A percentile compares a stretch with the other conserved stretches of the same genome.
Evolutionary conservation across 1,284 basidiomycete species (phyloP).

Genomic region (Ceratobasidium sp.): DNA sequence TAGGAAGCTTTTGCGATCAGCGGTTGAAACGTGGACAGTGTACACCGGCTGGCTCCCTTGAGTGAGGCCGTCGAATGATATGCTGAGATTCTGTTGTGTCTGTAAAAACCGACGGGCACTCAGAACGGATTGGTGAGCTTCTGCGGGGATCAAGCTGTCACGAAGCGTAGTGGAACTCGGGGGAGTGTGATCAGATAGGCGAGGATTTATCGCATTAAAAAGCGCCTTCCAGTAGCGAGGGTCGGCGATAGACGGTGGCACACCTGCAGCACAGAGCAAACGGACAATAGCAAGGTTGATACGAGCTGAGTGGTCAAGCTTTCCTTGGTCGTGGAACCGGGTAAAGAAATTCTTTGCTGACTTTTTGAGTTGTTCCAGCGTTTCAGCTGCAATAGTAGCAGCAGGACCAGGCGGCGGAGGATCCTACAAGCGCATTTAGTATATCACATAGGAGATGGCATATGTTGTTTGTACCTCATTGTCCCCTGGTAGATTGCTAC

Average conservation of each 20-base stretch:
- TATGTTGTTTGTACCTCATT: background rate
- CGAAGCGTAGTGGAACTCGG: background rate
- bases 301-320: background rate
- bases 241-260: background rate
- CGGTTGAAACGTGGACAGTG: slow-evolving; percentile 47
- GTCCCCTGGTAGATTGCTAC: background rate
- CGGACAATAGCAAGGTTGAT: background rate
- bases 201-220: background rate
- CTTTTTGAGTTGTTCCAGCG: background rate
- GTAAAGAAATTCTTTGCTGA: background rate
- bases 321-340: background rate
- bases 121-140: background rate
- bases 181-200: background rate
- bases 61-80: slow-evolving; percentile 43
- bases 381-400: background rate
- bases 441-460: background rate
- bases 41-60: slow-evolving; percentile 35
- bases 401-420: background rate
- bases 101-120: background rate
- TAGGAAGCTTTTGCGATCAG: slow-evolving; percentile 41
- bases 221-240: background rate
- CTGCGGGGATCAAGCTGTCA: background rate
- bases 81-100: slow-evolving; percentile 39
- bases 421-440: too few species aligned
- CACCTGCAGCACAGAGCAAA: background rate